These are phyloP conservation scores for Ceratobasidium sp. DNA, from an alignment of 1,284 basidiomycete species.

Conservation along the genomic window DNA sequence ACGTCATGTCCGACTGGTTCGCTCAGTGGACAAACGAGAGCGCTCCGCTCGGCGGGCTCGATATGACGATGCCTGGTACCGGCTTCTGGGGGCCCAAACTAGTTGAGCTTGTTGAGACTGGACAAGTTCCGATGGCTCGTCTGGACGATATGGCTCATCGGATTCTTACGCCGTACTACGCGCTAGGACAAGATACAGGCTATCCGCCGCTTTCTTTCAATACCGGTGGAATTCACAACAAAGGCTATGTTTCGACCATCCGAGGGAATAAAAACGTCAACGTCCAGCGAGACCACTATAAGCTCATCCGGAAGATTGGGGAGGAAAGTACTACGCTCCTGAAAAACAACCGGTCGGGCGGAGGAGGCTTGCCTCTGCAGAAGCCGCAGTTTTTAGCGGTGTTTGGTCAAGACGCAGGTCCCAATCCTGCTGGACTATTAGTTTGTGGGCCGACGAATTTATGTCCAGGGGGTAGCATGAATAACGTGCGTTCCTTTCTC, in stretches of 20 bases:
- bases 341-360: slow-evolving; percentile 73
- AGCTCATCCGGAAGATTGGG: slow-evolving; percentile 79
- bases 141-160: slow-evolving; percentile 49
- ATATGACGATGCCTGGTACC: slow-evolving; percentile 48
- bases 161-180: slow-evolving; percentile 59
- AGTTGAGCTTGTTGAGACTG: slow-evolving; percentile 74
- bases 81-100: slow-evolving; percentile 74
- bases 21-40: slow-evolving; percentile 57
- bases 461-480: slow-evolving; percentile 81
- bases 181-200: slow-evolving; percentile 55
- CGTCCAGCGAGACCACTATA: slow-evolving; percentile 55
- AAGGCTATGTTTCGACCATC: slow-evolving; percentile 52
- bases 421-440: slow-evolving; percentile 52
- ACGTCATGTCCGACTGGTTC: slow-evolving; percentile 55
- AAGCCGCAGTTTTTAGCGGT: slow-evolving; percentile 48
- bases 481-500: slow-evolving; percentile 72
- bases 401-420: slow-evolving; percentile 45
- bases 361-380: slow-evolving; percentile 57
- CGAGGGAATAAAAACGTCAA: slow-evolving; percentile 48
- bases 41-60: slow-evolving; percentile 57
- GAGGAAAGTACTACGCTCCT: slow-evolving; percentile 82
- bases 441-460: slow-evolving; percentile 76
- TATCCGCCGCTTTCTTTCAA: slow-evolving; percentile 51
- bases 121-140: slow-evolving; percentile 66
- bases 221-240: slow-evolving; percentile 13